Base-by-base conservation (phyloP, 2,329 filamentous ascomycete genomes). In the Curvularia spicifera region DNA sequence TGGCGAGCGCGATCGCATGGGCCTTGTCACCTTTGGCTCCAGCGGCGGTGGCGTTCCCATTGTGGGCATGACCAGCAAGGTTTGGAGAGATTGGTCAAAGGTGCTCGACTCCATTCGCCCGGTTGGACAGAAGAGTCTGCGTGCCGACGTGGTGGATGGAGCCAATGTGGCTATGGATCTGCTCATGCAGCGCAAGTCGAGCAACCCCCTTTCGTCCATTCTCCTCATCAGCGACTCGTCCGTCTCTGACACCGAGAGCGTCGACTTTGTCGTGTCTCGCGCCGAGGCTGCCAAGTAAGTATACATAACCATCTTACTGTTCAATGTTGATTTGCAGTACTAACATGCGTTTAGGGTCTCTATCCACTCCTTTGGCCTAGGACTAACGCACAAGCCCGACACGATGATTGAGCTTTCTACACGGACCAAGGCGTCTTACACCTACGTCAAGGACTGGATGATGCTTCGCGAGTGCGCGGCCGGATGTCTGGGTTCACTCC, bases 371-470 rank as follows among this genome's bases (percentile, higher is more conserved):
- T 99, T 99, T 69, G 95, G 95, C 33, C 85, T 99, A 18, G 95
- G 95, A 51, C 88, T 97, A 82, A 98, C 94, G 0, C 95, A 99
- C 79, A 98, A 98, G 79, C 95, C 95, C 5, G 95, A 99, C 74
- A 97, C 93, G 0, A 96, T 99, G 93, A 97, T 99, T 63, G 94
- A 98, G 78, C 82, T 99, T 12, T 98, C 95, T 0, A 95, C 91
- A 6, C 86, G 93, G 60, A 99, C 95, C 3, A 99, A 98, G 80
- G 95, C 93, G 4, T 96, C 93, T 1, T 99, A 98, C 73, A 96
- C 93, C 1, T 99, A 98, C 71, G 93, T 99, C 67, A 99, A 98
- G 79, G 95, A 99, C 77, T 99, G 95, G 95, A 98, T 98, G 94
- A 99, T 98, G 94, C 85, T 99, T 35, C 89, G 95, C 28, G 95